Percentiles rank a stretch among this genome's conserved stretches.
These are phyloP conservation scores for Ochromonas danica DNA, from an alignment of 108 stramenopile species.

Conservation along the genomic window DNA sequence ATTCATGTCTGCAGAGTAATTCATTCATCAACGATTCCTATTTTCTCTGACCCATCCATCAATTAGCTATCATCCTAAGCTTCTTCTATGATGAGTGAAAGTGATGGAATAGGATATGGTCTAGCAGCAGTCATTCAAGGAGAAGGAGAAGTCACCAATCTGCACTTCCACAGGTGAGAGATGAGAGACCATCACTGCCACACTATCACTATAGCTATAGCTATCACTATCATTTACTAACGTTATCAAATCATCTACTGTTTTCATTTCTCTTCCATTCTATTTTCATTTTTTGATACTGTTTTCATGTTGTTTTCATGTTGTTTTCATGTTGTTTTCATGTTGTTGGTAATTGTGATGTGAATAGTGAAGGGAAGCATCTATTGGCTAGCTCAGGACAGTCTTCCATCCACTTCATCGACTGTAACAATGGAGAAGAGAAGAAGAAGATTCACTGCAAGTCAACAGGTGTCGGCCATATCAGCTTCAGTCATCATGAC, in stretches of 20 bases:
- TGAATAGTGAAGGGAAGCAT: neutral
- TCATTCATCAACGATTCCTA: too few species aligned
- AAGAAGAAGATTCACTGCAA: slow-evolving; percentile 50
- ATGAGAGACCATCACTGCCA: too few species aligned
- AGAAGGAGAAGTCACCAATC: slow-evolving; percentile 6
- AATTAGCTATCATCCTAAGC: too few species aligned
- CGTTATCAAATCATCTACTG: too few species aligned
- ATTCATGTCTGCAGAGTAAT: too few species aligned
- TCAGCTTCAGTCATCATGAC: slow-evolving; percentile 57
- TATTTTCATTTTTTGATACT: neutral
- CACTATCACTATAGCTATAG: too few species aligned
- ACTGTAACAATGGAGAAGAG: slow-evolving; percentile 51
- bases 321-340: neutral
- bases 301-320: neutral
- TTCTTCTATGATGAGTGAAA: too few species aligned
- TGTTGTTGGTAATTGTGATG: neutral
- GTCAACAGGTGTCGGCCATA: slow-evolving; percentile 46
- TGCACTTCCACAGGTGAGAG: slow-evolving; percentile 7
- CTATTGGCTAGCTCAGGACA: slow-evolving; percentile 6
- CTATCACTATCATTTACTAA: too few species aligned
- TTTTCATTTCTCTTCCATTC: neutral
- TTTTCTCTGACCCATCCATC: too few species aligned
- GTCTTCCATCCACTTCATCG: slow-evolving; percentile 47
- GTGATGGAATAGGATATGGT: neutral
- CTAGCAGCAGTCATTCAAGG: slow-evolving; percentile 3